Base-by-base conservation (phyloP, 768 basidiomycete genomes). In the Rhizopogon salebrosus region DNA sequence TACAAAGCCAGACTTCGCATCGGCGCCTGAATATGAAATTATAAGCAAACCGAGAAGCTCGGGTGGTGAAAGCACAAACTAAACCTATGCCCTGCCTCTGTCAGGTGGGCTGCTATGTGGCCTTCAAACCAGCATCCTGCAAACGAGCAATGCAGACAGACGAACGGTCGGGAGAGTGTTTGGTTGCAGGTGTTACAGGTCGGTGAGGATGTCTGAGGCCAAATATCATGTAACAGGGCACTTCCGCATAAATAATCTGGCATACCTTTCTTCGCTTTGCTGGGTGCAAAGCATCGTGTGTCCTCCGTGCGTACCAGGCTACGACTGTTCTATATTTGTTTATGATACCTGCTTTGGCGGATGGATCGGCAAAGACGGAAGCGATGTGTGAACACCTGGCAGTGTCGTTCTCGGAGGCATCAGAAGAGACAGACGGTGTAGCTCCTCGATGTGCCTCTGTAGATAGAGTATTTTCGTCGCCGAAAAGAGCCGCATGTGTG, bases 71-170 rank as follows among this genome's bases (percentile, higher is more conserved):
- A 46, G 29, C 14, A 79, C 87, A 57, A 48, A 89, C 90, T 84
- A 61, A 90, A 87, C 8, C 62, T 60, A 68, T 93, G 90, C 1
- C 75, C 75, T 1, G 73, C 63, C 18, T 79, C 74, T 55, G 69
- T 73, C 27, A 90, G 70, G 65, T 93, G 91, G 4, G 62, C 66
- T 1, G 71, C 60, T 24, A 80, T 70, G 62, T 92, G 90, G 3
- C 73, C 73, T 39, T 71, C 72, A 11, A 65, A 55, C 89, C 89
- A 92, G 57, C 90, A 91, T 6, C 84, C 89, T 9, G 77, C 72
- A 62, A 75, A 86, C 3, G 79, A 61, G 60, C 90, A 92, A n/a
- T 83, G 76, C 6, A 92, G 70, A 58, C 90, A 92, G 3, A 78
- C 82, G 60, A 86, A 83, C 0, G 89, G 87, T 22, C 88, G 74